Percentiles rank a stretch among this genome's conserved stretches.
phyloP scores from a whole-genome alignment of 257 asterid genomes.

The Anisodus acutangulus region DNA sequence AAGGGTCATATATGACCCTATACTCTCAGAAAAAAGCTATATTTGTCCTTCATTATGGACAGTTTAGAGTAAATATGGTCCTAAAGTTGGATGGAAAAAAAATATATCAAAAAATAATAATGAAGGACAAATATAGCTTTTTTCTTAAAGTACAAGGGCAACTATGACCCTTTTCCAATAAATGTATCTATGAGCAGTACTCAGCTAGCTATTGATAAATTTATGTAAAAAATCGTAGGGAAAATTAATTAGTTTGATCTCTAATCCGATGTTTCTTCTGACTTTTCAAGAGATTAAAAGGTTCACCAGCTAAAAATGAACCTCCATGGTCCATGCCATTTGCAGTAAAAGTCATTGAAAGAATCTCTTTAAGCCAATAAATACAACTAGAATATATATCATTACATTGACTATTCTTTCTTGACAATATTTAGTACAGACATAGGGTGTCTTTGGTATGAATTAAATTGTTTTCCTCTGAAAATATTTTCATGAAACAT shows the following conservation, averaged over 20 bases:
- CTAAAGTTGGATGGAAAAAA: no score
- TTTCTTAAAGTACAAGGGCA: no score
- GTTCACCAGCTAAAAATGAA: not conserved
- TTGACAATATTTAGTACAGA: not conserved
- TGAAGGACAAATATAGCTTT: no score
- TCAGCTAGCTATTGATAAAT: not conserved
- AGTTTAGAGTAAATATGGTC: no score
- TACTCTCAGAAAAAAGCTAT: no score
- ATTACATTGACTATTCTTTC: not conserved
- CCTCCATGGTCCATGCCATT: slow-evolving; percentile 35
- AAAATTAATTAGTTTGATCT: not conserved
- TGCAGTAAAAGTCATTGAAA: not conserved
- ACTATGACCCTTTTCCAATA: not conserved
- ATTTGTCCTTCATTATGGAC: no score
- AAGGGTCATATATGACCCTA: no score
- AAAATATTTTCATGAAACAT: not conserved
- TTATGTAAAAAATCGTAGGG: not conserved
- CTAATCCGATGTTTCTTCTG: not conserved
- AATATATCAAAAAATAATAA: no score
- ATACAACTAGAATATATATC: not conserved
- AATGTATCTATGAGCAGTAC: not conserved
- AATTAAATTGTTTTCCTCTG: not conserved
- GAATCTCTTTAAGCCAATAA: not conserved
- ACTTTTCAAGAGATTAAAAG: not conserved
- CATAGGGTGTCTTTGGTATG: not conserved